These are phyloP conservation scores for Bryoerythrophyllum caledonicum DNA, from an alignment of 225 moss, liverwort and hornwort genomes.

Conservation along the genomic window DNA sequence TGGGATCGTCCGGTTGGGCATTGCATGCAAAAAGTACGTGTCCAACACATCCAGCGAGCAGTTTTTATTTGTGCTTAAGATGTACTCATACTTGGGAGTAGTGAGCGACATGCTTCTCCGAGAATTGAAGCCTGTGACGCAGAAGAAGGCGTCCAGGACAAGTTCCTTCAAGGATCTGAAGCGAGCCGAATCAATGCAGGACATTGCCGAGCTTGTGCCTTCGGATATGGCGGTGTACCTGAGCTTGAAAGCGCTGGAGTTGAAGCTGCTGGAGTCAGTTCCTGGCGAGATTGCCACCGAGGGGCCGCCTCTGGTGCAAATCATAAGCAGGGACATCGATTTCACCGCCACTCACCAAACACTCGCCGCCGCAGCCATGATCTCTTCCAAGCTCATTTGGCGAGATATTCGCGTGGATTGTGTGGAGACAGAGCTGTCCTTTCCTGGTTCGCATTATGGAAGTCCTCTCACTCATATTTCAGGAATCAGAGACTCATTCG, in stretches of 20 bases:
- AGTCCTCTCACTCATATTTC: constrained; percentile 56
- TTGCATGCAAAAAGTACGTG: constrained; percentile 79
- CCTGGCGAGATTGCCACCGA: constrained; percentile 75
- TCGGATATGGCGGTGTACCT: constrained; percentile 84
- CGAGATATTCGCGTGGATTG: constrained; percentile 87
- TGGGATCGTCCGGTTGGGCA: constrained; percentile 83
- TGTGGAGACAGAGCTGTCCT: constrained; percentile 78
- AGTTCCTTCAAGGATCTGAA: constrained; percentile 41
- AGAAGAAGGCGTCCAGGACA: constrained; percentile 22
- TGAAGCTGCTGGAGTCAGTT: constrained; percentile 88
- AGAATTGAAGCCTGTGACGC: constrained; percentile 66
- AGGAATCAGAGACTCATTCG: constrained; percentile 45
- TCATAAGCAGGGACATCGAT: constrained; percentile 67
- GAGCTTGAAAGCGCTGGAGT: constrained; percentile 66
- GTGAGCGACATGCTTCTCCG: constrained; percentile 81
- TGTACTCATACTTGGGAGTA: constrained; percentile 85
- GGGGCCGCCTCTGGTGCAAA: constrained; percentile 86
- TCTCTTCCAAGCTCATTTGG: constrained; percentile 77
- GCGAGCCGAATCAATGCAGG: constrained; percentile 51
- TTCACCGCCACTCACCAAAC: constrained; percentile 79
- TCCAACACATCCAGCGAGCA: constrained; percentile 97
- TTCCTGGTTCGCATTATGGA: constrained; percentile 49
- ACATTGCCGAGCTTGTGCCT: constrained; percentile 73
- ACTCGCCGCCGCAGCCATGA: constrained; percentile 82
- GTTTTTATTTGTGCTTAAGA: constrained; percentile 88